Conservation (phyloP, 2,329 filamentous ascomycete species). For the Fusarium sp. region DNA sequence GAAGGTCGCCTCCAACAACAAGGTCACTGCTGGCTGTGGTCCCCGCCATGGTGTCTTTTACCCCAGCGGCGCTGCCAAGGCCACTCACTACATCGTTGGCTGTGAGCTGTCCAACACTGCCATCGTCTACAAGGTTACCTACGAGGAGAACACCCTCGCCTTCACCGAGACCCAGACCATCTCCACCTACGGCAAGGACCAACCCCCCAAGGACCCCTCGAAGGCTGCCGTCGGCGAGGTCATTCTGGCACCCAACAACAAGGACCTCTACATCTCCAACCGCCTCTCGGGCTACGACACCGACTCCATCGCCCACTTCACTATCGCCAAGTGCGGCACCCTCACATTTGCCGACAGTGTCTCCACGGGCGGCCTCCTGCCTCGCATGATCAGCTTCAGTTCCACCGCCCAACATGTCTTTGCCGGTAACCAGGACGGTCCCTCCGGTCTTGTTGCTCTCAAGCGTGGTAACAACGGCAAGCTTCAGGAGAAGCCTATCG, state of each 20-base stretch:
- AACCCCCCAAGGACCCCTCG: constrained; percentile 50
- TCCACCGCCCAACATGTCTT: constrained; percentile 55
- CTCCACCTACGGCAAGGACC: constrained; percentile 54
- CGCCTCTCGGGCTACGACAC: constrained; percentile 58
- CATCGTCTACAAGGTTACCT: constrained; percentile 56
- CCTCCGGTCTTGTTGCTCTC: constrained; percentile 55
- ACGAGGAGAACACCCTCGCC: constrained; percentile 50
- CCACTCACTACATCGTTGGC: constrained; percentile 60
- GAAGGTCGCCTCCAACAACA: constrained; percentile 50
- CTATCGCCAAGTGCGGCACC: constrained; percentile 45
- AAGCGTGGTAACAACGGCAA: constrained; percentile 47
- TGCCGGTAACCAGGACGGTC: constrained; percentile 60
- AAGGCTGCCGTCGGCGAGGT: constrained; percentile 60
- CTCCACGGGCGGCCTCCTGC: constrained; percentile 52
- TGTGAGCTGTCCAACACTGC: constrained; percentile 61
- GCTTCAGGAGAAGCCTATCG: constrained; percentile 45
- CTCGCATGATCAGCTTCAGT: constrained; percentile 61
- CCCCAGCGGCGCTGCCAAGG: constrained; percentile 46
- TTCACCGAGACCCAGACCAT: constrained; percentile 54
- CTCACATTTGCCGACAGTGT: constrained; percentile 52
- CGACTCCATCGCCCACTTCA: constrained; percentile 63
- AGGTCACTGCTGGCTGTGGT: constrained; percentile 54
- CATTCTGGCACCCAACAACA: constrained; percentile 54
- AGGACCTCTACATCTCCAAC: constrained; percentile 65
- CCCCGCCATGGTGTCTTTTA: constrained; percentile 65